Percentiles rank a stretch among this genome's conserved stretches.
Evolutionary conservation across 257 asterid genomes (phyloP).

Genomic region (Solanum sparsipilum): DNA sequence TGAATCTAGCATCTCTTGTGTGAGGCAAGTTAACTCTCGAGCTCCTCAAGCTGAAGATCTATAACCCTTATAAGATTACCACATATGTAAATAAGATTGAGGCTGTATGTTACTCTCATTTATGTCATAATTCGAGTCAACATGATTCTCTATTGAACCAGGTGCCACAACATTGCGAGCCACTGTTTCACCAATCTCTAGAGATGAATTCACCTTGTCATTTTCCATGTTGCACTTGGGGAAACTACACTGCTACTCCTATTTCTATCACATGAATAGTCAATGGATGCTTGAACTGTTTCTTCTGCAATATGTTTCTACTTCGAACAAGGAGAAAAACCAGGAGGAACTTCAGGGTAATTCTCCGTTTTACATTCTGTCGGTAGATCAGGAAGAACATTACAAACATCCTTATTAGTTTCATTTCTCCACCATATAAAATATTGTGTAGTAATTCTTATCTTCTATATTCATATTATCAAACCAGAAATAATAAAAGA

Average conservation of each 20-base stretch:
- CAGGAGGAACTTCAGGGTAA: too few relatives aligned
- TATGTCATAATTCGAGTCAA: neutral
- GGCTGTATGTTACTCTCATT: neutral
- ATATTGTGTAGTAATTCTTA: neutral
- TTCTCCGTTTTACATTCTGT: too few relatives aligned
- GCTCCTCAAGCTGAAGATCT: neutral
- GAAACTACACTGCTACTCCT: too few relatives aligned
- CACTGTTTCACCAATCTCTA: neutral
- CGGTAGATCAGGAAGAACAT: too few relatives aligned
- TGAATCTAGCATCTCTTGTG: too few relatives aligned
- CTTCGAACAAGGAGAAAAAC: neutral
- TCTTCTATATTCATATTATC: too few relatives aligned
- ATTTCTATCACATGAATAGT: too few relatives aligned
- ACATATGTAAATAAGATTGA: neutral
- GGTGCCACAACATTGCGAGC: neutral
- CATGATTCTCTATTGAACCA: neutral
- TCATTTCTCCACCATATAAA: conserved; percentile 22
- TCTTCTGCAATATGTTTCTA: too few relatives aligned
- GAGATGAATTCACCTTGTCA: neutral
- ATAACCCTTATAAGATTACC: neutral
- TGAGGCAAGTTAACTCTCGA: too few relatives aligned
- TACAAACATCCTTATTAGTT: neutral
- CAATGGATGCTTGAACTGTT: too few relatives aligned
- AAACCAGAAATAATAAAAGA: too few relatives aligned
- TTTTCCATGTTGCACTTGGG: too few relatives aligned